Evolutionary conservation across 2,329 filamentous ascomycete genomes (phyloP), one percentile per base, ranked within the genome.

Genomic region (Hymenotorrendiella dingleyae): DNA sequence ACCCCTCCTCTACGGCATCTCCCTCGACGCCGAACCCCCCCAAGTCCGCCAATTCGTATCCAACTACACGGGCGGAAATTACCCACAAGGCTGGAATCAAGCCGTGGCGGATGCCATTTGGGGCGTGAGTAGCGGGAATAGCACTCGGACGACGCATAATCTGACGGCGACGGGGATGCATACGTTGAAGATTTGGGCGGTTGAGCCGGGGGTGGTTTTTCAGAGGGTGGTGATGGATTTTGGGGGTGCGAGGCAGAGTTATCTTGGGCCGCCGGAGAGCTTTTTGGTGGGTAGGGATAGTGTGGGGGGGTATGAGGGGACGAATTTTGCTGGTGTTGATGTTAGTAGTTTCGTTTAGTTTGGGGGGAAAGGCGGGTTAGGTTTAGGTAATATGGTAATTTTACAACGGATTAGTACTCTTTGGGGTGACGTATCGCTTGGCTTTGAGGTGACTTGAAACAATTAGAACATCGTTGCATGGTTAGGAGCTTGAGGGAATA

Each of bases 1-100:
- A 8, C 72, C 73, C 1, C 64, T 78, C 0, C 68, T 74, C 52
- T 76, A 78, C 52, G 71, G 60, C 21, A 60, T 78, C 6, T 61
- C 66, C 0, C 59, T 76, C 4, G 73, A 69, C 53, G 42, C 54
- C 12, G 54, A 60, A 16, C 49, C 51, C 4, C 60, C 62, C 2
- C 62, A 60, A 36, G 52, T 64, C 1, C 63, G 71, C 8, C 62
- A 59, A 21, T 57, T 56, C 16, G 53, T 58, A 1, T 36, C 44
- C 1, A 54, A 50, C 16, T 48, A 41, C 10, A 54, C 50, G 4
- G 56, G 53, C 12, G 47, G 53, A 4, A 49, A 48, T 36, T 50
- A 50, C 22, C 51, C 58, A 1, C 29, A 38, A 6, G 55, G 48
- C 2, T 55, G 49, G 54, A 48, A 34, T 1, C 50, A 48, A 14